phyloP scores from a whole-genome alignment of 768 basidiomycete genomes.

The Tremella fuciformis region DNA sequence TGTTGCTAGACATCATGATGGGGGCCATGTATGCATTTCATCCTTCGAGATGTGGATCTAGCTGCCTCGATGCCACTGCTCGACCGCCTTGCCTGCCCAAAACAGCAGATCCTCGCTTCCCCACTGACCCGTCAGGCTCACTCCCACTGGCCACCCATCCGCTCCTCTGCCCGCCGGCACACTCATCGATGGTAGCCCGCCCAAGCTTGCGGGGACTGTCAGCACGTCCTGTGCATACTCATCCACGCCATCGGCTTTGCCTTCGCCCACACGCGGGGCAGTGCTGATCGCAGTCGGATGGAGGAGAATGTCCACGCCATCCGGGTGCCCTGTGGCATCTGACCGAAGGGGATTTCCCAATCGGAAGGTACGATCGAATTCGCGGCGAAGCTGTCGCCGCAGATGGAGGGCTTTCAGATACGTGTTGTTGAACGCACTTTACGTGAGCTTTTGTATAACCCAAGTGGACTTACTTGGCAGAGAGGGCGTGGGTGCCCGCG shows the following conservation, averaged over 20 bases:
- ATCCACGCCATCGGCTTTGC: conserved; percentile 51
- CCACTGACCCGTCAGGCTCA: conserved; percentile 85
- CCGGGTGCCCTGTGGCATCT: conserved; percentile 57
- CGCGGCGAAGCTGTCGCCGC: conserved; percentile 65
- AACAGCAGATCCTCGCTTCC: conserved; percentile 56
- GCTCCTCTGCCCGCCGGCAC: conserved; percentile 61
- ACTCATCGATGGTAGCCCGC: conserved; percentile 77
- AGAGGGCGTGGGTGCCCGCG: conserved; percentile 84
- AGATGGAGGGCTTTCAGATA: conserved; percentile 88
- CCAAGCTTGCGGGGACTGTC: conserved; percentile 86
- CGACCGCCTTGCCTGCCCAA: conserved; percentile 25
- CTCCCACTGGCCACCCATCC: conserved; percentile 76
- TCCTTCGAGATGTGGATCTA: too few relatives aligned
- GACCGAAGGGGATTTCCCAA: conserved; percentile 57
- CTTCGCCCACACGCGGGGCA: conserved; percentile 64
- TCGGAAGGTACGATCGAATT: conserved; percentile 70
- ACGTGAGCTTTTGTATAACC: background rate
- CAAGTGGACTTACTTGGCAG: conserved; percentile 68
- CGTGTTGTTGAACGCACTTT: conserved; percentile 94
- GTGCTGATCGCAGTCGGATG: conserved; percentile 82
- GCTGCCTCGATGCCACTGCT: conserved; percentile 11
- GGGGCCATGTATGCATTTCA: too few relatives aligned
- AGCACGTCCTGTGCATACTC: conserved; percentile 87
- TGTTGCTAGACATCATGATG: too few relatives aligned
- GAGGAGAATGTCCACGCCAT: conserved; percentile 71